These are phyloP conservation scores for Sorghum bicolor DNA, from an alignment of 176 grass and related monocot genomes.

Conservation along the genomic window DNA sequence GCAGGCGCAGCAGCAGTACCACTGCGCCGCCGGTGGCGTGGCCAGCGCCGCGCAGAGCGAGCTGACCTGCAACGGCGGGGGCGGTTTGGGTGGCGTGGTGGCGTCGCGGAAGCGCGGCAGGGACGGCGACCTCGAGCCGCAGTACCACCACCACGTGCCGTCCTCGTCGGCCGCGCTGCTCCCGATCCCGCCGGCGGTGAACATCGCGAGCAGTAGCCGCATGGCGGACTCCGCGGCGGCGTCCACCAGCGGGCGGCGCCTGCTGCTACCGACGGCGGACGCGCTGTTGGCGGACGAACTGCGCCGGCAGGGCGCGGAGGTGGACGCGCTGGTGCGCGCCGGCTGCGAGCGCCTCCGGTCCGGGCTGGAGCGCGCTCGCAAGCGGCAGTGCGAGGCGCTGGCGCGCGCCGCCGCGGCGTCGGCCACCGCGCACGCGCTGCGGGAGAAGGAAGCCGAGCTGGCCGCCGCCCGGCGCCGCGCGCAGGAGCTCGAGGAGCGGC, in stretches of 20 bases:
- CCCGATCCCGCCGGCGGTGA: not conserved
- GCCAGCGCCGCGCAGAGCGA: constrained; percentile 46
- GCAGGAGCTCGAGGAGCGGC: constrained; percentile 41
- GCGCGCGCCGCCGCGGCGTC: constrained; percentile 27
- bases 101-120: constrained; percentile 40
- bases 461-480: not conserved
- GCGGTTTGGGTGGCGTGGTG: not conserved
- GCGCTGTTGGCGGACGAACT: constrained; percentile 9
- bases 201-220: not conserved
- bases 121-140: not conserved
- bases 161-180: not conserved
- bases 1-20: not conserved
- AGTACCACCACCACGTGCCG: not conserved
- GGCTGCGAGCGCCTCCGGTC: constrained; percentile 45
- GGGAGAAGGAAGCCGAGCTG: constrained; percentile 41
- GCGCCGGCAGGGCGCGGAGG: constrained; percentile 32
- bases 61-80: constrained; percentile 48
- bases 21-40: not conserved
- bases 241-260: constrained; percentile 61
- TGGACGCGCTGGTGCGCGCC: constrained; percentile 45
- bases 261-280: not conserved
- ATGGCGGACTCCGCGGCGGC: constrained; percentile 13
- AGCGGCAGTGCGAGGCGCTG: constrained; percentile 46
- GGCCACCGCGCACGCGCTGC: not conserved
- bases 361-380: constrained; percentile 39